These are phyloP conservation scores for Calonectria pseudoturangicola DNA, from an alignment of 2,329 filamentous ascomycete species.

Conservation along the genomic window DNA sequence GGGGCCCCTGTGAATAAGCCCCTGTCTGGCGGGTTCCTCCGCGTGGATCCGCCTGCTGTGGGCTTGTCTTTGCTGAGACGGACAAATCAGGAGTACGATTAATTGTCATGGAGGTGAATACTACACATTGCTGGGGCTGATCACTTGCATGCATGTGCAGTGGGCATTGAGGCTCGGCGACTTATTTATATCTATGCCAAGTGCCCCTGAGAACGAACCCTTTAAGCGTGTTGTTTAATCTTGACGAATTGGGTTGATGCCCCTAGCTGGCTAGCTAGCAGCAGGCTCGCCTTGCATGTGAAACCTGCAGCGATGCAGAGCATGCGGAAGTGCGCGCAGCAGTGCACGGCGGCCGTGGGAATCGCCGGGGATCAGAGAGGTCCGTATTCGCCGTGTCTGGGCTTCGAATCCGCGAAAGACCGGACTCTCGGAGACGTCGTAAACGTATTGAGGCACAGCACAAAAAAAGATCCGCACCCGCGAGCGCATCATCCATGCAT, in stretches of 20 bases:
- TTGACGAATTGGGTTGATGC: not conserved
- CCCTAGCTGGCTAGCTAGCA: not conserved
- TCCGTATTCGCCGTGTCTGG: too few species aligned
- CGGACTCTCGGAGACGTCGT: too few species aligned
- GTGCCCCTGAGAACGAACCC: not conserved
- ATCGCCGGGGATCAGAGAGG: too few species aligned
- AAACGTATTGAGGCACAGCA: too few species aligned
- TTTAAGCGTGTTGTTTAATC: too few species aligned
- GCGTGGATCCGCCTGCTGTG: constrained; percentile 1
- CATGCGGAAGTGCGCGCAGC: not conserved
- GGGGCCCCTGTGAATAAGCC: not conserved
- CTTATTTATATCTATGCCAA: not conserved
- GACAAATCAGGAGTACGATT: not conserved
- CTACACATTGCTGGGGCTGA: not conserved
- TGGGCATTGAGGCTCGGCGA: too few species aligned
- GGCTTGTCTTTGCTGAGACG: not conserved
- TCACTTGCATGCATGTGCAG: too few species aligned
- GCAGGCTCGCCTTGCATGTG: not conserved
- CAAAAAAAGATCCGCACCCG: too few species aligned
- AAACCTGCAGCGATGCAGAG: not conserved
- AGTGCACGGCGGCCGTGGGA: too few species aligned
- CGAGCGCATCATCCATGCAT: too few species aligned
- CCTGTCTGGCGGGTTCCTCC: not conserved
- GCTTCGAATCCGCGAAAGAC: not conserved
- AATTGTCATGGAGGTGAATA: not conserved